A percentile compares a stretch with the other conserved stretches of the same genome.
These are phyloP conservation scores for Coccomyxa sp. DNA, from an alignment of 139 green algal species.

Conservation along the genomic window DNA sequence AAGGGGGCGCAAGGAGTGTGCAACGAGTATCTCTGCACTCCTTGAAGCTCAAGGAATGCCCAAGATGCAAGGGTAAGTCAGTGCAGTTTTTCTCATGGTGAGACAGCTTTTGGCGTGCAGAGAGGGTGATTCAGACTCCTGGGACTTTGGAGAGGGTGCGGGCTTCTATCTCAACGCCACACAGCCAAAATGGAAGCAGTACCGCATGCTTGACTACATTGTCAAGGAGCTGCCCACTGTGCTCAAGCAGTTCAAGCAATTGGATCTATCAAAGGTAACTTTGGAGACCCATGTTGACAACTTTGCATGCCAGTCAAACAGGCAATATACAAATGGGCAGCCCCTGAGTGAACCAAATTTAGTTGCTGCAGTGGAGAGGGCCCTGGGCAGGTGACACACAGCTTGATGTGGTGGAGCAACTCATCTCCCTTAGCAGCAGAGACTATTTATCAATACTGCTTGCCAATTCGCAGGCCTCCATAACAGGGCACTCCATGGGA, in stretches of 20 bases:
- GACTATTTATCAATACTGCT: neutral
- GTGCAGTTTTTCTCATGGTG: neutral
- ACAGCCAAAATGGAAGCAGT: conserved; percentile 67
- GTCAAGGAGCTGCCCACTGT: conserved; percentile 67
- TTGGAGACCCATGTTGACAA: neutral
- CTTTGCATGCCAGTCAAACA: neutral
- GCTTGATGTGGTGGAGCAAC: no score
- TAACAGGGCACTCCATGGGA: conserved; percentile 88
- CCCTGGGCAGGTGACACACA: no score
- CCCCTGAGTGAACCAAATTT: no score
- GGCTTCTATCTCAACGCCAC: conserved; percentile 89
- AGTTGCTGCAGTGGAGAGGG: no score
- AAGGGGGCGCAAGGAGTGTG: no score
- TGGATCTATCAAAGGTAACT: conserved; percentile 34
- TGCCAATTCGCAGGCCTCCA: conserved; percentile 18
- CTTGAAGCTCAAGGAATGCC: neutral
- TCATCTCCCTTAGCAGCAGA: no score
- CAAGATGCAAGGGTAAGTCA: no score
- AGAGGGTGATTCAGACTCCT: conserved; percentile 25
- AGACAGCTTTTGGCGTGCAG: neutral
- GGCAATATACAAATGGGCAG: neutral
- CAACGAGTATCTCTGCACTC: no score
- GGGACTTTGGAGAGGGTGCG: conserved; percentile 73
- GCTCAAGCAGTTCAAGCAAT: conserved; percentile 33
- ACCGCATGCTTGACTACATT: conserved; percentile 94